These are phyloP conservation scores for Parastagonospora avenae DNA, from an alignment of 2,329 filamentous ascomycete species.

Conservation along the genomic window DNA sequence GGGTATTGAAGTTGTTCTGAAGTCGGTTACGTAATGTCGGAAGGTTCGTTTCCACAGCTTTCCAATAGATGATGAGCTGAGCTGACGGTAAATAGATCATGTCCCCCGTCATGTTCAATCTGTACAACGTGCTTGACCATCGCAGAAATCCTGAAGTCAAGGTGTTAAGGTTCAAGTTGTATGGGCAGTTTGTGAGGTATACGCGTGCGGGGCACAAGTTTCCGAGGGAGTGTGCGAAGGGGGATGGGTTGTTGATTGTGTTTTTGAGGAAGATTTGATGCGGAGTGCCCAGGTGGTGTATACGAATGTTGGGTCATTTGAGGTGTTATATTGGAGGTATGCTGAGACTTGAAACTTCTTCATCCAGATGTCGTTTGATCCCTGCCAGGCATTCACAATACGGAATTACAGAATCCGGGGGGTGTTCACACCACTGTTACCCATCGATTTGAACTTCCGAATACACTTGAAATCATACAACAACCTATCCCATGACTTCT, in stretches of 20 bases:
- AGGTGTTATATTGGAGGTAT: too few relatives aligned
- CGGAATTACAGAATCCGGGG: too few relatives aligned
- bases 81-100: background rate
- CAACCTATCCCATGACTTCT: too few relatives aligned
- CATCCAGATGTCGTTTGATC: too few relatives aligned
- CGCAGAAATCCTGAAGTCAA: constrained; percentile 21
- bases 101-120: constrained; percentile 14
- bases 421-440: too few relatives aligned
- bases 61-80: background rate
- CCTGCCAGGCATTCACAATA: too few relatives aligned
- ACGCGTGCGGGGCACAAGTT: constrained; percentile 20
- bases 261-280: constrained; percentile 15
- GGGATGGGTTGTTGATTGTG: constrained; percentile 25
- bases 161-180: constrained; percentile 18
- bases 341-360: too few relatives aligned
- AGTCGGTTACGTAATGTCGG: constrained; percentile 31
- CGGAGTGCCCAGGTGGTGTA: too few relatives aligned
- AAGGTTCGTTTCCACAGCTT: constrained; percentile 19
- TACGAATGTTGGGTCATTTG: background rate
- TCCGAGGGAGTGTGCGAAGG: constrained; percentile 26
- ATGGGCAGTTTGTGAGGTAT: constrained; percentile 16
- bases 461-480: too few relatives aligned
- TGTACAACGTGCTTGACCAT: constrained; percentile 30
- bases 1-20: constrained; percentile 19
- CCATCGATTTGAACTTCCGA: too few relatives aligned